Conservation (phyloP, 2,329 filamentous ascomycete species). For the Penicillium olsonii region DNA sequence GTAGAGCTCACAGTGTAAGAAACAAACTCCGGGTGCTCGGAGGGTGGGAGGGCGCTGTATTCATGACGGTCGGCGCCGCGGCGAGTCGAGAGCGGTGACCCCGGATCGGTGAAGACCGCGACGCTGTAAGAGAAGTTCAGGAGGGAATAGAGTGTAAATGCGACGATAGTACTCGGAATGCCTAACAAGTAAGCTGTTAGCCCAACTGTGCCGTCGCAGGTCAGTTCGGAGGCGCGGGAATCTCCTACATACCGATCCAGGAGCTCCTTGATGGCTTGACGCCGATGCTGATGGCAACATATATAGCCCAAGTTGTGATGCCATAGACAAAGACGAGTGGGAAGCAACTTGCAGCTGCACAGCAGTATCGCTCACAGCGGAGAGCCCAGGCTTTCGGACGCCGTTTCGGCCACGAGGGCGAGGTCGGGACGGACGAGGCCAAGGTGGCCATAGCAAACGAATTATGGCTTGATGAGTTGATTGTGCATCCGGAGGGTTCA, state of each 20-base stretch:
- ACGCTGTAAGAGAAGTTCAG: conserved; percentile 88
- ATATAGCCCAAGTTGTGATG: conserved; percentile 91
- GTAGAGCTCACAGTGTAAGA: conserved; percentile 91
- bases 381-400: conserved; percentile 45
- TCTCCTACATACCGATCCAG: conserved; percentile 41
- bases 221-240: not conserved
- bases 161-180: conserved; percentile 59
- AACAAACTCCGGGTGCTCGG: conserved; percentile 62
- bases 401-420: conserved; percentile 44
- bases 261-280: conserved; percentile 53
- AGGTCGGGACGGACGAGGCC: conserved; percentile 40
- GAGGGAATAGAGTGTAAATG: conserved; percentile 71
- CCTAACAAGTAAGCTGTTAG: conserved; percentile 27
- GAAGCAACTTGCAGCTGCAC: conserved; percentile 74
- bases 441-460: conserved; percentile 39
- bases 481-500: conserved; percentile 19
- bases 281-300: conserved; percentile 77
- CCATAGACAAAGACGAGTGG: conserved; percentile 88
- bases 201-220: not conserved
- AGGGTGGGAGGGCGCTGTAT: conserved; percentile 81
- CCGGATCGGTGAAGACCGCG: conserved; percentile 90
- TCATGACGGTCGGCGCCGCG: conserved; percentile 35
- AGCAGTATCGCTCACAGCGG: conserved; percentile 78
- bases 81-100: conserved; percentile 56
- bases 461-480: conserved; percentile 11